Evolutionary conservation across 2,329 filamentous ascomycete genomes (phyloP).

Genomic region (Claviceps sp.): DNA sequence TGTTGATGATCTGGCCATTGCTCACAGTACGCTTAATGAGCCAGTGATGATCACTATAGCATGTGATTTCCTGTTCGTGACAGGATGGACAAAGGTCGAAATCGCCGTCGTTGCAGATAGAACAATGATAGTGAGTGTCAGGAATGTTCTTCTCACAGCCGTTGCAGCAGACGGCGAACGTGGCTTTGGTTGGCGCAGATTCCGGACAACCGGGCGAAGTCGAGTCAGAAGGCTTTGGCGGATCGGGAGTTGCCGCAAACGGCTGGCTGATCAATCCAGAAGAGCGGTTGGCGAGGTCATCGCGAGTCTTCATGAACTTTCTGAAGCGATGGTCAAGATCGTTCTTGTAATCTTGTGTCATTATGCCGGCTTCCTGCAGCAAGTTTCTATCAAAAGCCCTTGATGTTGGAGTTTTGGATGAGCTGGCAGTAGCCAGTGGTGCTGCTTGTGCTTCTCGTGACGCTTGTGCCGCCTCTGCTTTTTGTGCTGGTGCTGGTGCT

Average conservation of each 20-base stretch:
- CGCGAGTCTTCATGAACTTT: slow-evolving; percentile 14
- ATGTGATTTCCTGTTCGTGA: slow-evolving; percentile 61
- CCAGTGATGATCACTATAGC: slow-evolving; percentile 73
- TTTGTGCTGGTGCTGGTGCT: too few species aligned
- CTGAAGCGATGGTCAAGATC: slow-evolving; percentile 16
- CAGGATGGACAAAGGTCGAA: slow-evolving; percentile 84
- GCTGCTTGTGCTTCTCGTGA: background rate
- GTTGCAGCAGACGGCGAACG: slow-evolving; percentile 88
- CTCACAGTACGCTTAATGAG: slow-evolving; percentile 80
- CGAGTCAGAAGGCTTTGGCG: background rate
- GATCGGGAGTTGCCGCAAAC: background rate
- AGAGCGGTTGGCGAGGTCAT: slow-evolving; percentile 6
- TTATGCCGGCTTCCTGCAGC: slow-evolving; percentile 16
- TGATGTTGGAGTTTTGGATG: slow-evolving; percentile 11
- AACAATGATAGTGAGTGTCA: slow-evolving; percentile 85
- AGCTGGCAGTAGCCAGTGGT: slow-evolving; percentile 5
- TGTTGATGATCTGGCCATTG: slow-evolving; percentile 67
- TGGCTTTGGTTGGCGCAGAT: background rate
- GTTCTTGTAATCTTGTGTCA: slow-evolving; percentile 11
- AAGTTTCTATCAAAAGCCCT: slow-evolving; percentile 15
- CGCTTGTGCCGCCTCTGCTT: too few species aligned
- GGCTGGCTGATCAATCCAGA: slow-evolving; percentile 2
- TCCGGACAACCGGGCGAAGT: background rate
- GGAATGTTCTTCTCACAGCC: slow-evolving; percentile 67
- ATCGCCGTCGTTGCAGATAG: slow-evolving; percentile 82